These are phyloP conservation scores for Bassia scoparia DNA, from an alignment of 148 eudicot species.

Conservation along the genomic window DNA sequence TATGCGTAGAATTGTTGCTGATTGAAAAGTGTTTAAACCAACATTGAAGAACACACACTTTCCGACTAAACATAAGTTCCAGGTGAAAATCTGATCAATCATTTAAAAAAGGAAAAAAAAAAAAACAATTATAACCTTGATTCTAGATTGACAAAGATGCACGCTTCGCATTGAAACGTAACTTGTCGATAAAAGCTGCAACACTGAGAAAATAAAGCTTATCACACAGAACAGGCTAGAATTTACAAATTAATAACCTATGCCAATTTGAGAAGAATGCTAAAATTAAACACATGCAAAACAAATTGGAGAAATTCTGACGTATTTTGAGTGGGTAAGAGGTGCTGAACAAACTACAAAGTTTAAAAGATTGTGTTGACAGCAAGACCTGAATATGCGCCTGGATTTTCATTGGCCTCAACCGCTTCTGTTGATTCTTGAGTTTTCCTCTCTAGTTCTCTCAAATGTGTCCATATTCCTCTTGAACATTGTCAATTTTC, in stretches of 20 bases:
- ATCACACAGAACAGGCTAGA: constrained; percentile 15
- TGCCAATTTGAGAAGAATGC: neutral
- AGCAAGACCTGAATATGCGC: constrained; percentile 88
- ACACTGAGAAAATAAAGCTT: constrained; percentile 14
- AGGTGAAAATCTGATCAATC: neutral
- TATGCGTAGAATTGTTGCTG: neutral
- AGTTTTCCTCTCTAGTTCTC: constrained; percentile 83
- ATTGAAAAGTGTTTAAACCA: neutral
- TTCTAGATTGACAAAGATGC: constrained; percentile 99
- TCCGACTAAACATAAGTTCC: neutral
- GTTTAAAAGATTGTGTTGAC: constrained; percentile 8
- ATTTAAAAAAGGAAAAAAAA: neutral
- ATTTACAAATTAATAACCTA: constrained; percentile 1
- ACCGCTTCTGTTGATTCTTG: constrained; percentile 88
- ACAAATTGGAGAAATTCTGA: neutral
- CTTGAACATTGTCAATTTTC: constrained; percentile 60
- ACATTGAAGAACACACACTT: neutral
- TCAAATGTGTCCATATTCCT: constrained; percentile 94
- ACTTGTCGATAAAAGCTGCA: constrained; percentile 92
- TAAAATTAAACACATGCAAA: neutral
- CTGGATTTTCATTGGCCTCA: constrained; percentile 86
- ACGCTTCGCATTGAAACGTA: constrained; percentile 98
- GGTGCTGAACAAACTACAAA: neutral
- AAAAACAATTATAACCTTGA: constrained; percentile 55
- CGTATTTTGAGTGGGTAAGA: neutral